Evolutionary conservation across 805 yeast genomes (phyloP), one percentile per base, ranked within the genome.

Genomic region (Metschnikowia orientalis): DNA sequence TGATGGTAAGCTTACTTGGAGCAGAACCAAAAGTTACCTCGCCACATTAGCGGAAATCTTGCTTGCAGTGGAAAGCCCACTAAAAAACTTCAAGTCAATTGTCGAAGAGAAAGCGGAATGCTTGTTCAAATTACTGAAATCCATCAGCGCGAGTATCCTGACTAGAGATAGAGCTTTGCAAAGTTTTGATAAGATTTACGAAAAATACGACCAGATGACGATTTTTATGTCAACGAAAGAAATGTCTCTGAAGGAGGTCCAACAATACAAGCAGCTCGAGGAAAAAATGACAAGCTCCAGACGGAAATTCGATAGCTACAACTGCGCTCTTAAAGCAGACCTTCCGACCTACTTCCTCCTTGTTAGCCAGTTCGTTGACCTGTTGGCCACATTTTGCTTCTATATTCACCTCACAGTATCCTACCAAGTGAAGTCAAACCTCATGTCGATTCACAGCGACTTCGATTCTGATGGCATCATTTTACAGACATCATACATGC

Each of bases 341-440:
- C 45, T 77, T 1, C 79, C 81, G 0, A 30, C 39, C 3, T 68
- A 73, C 29, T 57, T 68, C 35, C 35, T 51, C 5, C 48, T 67
- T 8, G 50, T 67, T 0, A 37, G 53, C 3, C 17, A 34, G 6
- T 46, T 67, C 15, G 45, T 65, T 23, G 47, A 50, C 15, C 63
- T 61, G 4, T 29, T 69, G 4, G 53, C 61, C 18, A 34, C 43
- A 3, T 45, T 57, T 36, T 36, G 61, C 9, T 73, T 60, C 39
- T 75, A 50, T 38, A 48, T 63, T 4, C 66, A 65, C 21, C 50
- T 69, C 19, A 45, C 59, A 5, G 48, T 59, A 17, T 25, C 49
- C 19, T 66, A 69, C 47, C 59, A 63, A 42, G 23, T 50, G 8
- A 35, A 41, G 20, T 37, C 32, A 12, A 50, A 51, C 34, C 26